These are phyloP conservation scores for Cadophora sp. DNA, from an alignment of 2,329 filamentous ascomycete species.

Conservation along the genomic window DNA sequence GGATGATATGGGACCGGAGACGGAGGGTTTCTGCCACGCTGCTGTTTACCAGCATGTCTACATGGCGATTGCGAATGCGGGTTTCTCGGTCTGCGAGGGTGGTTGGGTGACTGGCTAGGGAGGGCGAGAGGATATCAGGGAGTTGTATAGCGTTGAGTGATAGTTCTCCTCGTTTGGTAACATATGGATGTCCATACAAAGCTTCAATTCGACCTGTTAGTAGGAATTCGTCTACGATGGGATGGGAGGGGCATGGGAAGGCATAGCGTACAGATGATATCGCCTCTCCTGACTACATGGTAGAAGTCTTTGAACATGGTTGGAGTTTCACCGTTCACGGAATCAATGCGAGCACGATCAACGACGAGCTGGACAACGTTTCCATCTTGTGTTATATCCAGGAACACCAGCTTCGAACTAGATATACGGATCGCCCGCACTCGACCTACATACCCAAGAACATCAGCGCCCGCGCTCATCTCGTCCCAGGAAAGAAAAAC, in stretches of 20 bases:
- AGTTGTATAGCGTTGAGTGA: slow-evolving; percentile 73
- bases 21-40: slow-evolving; percentile 72
- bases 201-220: slow-evolving; percentile 47
- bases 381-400: slow-evolving; percentile 79
- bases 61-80: slow-evolving; percentile 78
- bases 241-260: neutral
- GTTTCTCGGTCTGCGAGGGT: slow-evolving; percentile 74
- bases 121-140: slow-evolving; percentile 77
- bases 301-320: slow-evolving; percentile 65
- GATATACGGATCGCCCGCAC: slow-evolving; percentile 73
- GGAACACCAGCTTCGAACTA: slow-evolving; percentile 82
- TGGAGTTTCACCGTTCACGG: slow-evolving; percentile 45
- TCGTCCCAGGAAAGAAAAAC: slow-evolving; percentile 24
- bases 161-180: slow-evolving; percentile 72
- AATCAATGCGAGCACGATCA: slow-evolving; percentile 62
- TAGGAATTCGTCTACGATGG: neutral
- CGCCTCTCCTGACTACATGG: slow-evolving; percentile 76
- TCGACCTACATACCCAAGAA: slow-evolving; percentile 63
- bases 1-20: slow-evolving; percentile 76
- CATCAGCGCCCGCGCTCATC: slow-evolving; percentile 32
- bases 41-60: slow-evolving; percentile 83
- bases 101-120: slow-evolving; percentile 79
- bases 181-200: slow-evolving; percentile 72
- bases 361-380: slow-evolving; percentile 78
- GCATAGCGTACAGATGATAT: slow-evolving; percentile 75